A percentile compares a stretch with the other conserved stretches of the same genome.
phyloP scores from a whole-genome alignment of 2,329 filamentous ascomycete species.

The Lasiodiplodia sp. region DNA sequence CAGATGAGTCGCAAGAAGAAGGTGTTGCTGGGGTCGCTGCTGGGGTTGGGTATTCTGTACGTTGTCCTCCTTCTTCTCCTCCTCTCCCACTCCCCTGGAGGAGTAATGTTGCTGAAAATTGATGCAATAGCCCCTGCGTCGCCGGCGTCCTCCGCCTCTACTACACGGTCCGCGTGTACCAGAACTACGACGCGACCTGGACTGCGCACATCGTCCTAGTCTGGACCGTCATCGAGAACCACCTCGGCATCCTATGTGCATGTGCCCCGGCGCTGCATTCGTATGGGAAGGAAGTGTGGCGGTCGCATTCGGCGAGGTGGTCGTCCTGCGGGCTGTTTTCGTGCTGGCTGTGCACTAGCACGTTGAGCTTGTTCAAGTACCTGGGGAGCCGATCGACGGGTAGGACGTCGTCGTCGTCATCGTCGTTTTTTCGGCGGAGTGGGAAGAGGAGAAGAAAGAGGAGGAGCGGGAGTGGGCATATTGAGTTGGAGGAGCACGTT shows the following conservation, averaged over 20 bases:
- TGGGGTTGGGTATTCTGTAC: conserved; percentile 54
- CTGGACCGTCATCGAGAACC: conserved; percentile 52
- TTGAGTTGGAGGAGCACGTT: not conserved
- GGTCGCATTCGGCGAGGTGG: not conserved
- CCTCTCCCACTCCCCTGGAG: too few relatives aligned
- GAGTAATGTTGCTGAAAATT: too few relatives aligned
- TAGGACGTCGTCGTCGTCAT: not conserved
- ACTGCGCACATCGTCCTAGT: conserved; percentile 48
- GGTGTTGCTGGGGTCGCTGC: conserved; percentile 53
- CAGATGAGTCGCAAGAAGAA: conserved; percentile 54
- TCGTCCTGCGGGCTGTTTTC: not conserved
- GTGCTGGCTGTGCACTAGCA: not conserved
- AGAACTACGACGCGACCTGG: conserved; percentile 52
- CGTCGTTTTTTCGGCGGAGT: not conserved
- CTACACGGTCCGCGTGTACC: conserved; percentile 45
- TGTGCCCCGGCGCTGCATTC: conserved; percentile 53
- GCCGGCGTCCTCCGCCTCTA: conserved; percentile 46
- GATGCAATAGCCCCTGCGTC: conserved; percentile 41
- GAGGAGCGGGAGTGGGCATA: not conserved
- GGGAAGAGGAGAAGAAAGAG: not conserved
- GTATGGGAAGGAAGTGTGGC: conserved; percentile 37
- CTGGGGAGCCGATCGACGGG: not conserved
- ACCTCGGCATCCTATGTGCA: conserved; percentile 53
- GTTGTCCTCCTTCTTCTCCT: not conserved
- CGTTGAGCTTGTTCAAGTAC: not conserved